A percentile compares a stretch with the other conserved stretches of the same genome.
These are phyloP conservation scores for Hanseniaspora hatyaiensis DNA, from an alignment of 805 yeast genomes.

Conservation along the genomic window DNA sequence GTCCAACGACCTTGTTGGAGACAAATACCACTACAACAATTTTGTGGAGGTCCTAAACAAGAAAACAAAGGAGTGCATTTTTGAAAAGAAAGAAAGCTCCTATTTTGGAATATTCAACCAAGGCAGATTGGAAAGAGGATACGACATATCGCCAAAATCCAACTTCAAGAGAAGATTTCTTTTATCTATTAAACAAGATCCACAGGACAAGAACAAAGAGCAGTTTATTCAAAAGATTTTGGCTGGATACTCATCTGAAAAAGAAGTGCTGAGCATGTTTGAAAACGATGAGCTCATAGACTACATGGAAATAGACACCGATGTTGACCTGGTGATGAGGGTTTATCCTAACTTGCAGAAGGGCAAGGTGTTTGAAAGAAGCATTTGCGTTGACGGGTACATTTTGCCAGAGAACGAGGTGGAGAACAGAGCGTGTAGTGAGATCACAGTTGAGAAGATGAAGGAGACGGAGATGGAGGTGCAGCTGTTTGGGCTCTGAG, in stretches of 20 bases:
- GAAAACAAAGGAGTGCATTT: background rate
- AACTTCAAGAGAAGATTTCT: background rate
- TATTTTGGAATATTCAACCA: slow-evolving; percentile 13
- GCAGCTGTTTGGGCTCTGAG: background rate
- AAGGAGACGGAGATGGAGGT: background rate
- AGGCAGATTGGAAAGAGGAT: slow-evolving; percentile 12
- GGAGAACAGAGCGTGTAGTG: background rate
- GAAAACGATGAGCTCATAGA: background rate
- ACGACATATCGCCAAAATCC: slow-evolving; percentile 12
- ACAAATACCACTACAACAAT: slow-evolving; percentile 3
- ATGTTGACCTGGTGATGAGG: background rate
- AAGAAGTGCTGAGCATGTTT: background rate
- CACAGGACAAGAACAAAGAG: background rate
- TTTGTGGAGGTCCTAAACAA: background rate
- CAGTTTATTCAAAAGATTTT: slow-evolving; percentile 1
- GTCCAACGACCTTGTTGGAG: background rate
- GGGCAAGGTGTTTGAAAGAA: background rate
- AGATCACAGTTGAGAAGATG: background rate
- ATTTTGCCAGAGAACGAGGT: background rate
- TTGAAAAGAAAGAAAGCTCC: slow-evolving; percentile 5
- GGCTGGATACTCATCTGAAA: background rate
- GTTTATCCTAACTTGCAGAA: background rate
- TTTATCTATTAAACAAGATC: slow-evolving; percentile 7
- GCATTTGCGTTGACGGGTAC: slow-evolving; percentile 12
- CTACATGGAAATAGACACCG: background rate